Percentiles rank a stretch among this genome's conserved stretches.
These are phyloP conservation scores for Picea abies DNA, from an alignment of 83 land plant species.

Conservation along the genomic window DNA sequence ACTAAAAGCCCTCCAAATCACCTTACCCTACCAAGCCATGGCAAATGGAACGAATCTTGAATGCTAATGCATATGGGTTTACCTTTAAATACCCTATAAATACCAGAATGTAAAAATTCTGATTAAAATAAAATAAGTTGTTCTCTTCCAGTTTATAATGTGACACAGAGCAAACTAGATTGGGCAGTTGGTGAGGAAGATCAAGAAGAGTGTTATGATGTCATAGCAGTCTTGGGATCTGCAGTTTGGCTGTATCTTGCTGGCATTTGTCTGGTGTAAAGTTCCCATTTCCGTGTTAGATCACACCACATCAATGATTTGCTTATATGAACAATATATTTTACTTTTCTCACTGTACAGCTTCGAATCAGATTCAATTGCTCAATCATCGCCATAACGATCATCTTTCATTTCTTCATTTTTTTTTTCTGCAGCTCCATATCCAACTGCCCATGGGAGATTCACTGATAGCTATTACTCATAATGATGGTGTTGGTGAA, in stretches of 20 bases:
- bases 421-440: background rate
- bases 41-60: no score
- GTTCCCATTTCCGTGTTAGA: background rate
- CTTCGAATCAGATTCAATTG: no score
- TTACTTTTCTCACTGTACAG: background rate
- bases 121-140: no score
- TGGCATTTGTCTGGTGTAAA: slow-evolving; percentile 10
- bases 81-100: no score
- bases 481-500: background rate
- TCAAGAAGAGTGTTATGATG: no score
- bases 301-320: slow-evolving; percentile 4
- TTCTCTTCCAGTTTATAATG: no score
- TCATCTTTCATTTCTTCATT: background rate
- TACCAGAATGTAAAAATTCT: no score
- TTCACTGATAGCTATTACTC: background rate
- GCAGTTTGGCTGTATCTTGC: slow-evolving; percentile 13
- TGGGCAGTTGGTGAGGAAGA: no score
- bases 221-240: slow-evolving; percentile 9
- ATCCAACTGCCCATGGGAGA: background rate
- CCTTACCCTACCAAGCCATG: no score
- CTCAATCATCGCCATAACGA: background rate
- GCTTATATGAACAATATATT: background rate
- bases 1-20: no score
- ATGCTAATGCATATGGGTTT: no score
- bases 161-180: no score